Evolutionary conservation across 495 filamentous ascomycete genomes (phyloP).

Genomic region (Neurospora sp.): DNA sequence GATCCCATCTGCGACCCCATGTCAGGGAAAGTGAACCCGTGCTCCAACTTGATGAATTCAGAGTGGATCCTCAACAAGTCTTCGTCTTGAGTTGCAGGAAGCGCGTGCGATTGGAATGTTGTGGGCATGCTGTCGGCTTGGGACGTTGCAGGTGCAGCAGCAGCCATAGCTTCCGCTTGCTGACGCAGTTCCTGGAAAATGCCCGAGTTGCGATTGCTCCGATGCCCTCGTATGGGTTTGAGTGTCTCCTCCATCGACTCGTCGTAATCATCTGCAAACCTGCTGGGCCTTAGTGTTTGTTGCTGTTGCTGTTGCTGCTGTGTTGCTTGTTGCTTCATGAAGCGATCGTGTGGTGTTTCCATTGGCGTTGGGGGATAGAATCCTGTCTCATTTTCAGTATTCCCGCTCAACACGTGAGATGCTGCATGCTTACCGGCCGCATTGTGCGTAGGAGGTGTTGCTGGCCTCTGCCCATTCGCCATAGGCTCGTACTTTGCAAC

Average conservation of each 20-base stretch:
- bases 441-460: slow-evolving; percentile 49
- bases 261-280: slow-evolving; percentile 42
- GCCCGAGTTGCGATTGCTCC: slow-evolving; percentile 22
- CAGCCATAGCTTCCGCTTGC: slow-evolving; percentile 27
- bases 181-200: slow-evolving; percentile 38
- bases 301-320: slow-evolving; percentile 15
- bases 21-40: slow-evolving; percentile 29
- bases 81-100: slow-evolving; percentile 44
- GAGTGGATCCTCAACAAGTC: slow-evolving; percentile 43
- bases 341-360: slow-evolving; percentile 33
- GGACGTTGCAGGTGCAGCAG: slow-evolving; percentile 18
- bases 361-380: slow-evolving; percentile 40
- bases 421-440: slow-evolving; percentile 37
- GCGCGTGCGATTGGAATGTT: slow-evolving; percentile 18
- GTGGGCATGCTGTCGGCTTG: slow-evolving; percentile 36
- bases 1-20: slow-evolving; percentile 22
- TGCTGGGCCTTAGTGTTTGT: slow-evolving; percentile 18
- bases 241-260: slow-evolving; percentile 50
- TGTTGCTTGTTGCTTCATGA: slow-evolving; percentile 24
- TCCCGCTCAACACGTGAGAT: background rate
- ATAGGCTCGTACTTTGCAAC: slow-evolving; percentile 42
- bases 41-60: slow-evolving; percentile 42
- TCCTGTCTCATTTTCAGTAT: slow-evolving; percentile 20
- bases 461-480: slow-evolving; percentile 35
- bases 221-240: slow-evolving; percentile 34